Percentiles rank a stretch among this genome's conserved stretches.
Evolutionary conservation across 192 early-diverging fungal species (phyloP).

Genomic region (Coemansia sp.): DNA sequence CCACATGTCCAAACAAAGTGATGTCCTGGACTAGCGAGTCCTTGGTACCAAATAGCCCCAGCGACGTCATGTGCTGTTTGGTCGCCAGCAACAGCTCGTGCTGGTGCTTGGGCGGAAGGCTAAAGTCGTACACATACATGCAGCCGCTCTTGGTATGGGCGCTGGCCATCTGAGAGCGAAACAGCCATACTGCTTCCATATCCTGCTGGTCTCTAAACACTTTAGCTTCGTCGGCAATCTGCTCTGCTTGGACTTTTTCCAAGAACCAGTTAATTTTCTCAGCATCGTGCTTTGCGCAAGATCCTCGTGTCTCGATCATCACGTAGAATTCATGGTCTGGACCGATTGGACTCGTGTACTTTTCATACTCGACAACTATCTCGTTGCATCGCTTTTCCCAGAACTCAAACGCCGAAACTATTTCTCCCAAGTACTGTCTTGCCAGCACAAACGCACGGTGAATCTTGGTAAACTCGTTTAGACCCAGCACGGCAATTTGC

Average conservation of each 20-base stretch:
- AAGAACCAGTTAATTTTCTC: constrained; percentile 60
- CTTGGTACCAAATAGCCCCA: constrained; percentile 37
- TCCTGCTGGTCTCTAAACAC: constrained; percentile 22
- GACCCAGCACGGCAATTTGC: constrained; percentile 75
- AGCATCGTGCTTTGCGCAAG: constrained; percentile 84
- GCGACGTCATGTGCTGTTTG: constrained; percentile 20
- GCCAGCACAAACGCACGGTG: constrained; percentile 78
- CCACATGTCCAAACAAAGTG: constrained; percentile 93
- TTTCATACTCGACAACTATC: constrained; percentile 57
- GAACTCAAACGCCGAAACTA: constrained; percentile 96
- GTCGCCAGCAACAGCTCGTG: constrained; percentile 31
- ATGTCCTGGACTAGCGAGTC: constrained; percentile 62
- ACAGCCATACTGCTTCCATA: constrained; percentile 41
- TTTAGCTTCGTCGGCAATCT: constrained; percentile 15
- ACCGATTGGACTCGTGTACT: constrained; percentile 19
- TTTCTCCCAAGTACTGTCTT: constrained; percentile 80
- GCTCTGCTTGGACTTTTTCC: constrained; percentile 13
- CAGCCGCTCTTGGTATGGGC: constrained; percentile 48
- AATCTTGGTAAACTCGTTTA: constrained; percentile 76
- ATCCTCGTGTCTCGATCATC: constrained; percentile 90
- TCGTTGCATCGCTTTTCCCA: constrained; percentile 78
- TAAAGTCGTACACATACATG: constrained; percentile 53
- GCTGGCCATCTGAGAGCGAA: constrained; percentile 49
- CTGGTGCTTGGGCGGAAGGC: constrained; percentile 42
- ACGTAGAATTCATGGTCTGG: constrained; percentile 53